These are phyloP conservation scores for Scleromitrula shiraiana DNA, from an alignment of 2,329 filamentous ascomycete species.

Conservation along the genomic window DNA sequence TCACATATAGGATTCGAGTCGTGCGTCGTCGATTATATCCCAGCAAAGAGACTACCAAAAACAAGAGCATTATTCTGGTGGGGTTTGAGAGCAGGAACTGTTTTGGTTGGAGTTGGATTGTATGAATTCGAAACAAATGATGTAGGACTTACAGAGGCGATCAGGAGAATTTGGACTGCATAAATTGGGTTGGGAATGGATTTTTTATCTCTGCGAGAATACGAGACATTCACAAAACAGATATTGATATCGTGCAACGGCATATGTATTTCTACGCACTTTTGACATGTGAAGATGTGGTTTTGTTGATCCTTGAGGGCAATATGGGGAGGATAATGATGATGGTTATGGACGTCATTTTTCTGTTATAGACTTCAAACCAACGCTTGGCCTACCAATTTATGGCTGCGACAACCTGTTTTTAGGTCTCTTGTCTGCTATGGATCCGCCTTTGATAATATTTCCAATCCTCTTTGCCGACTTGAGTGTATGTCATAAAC, in stretches of 20 bases:
- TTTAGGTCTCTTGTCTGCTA: no score
- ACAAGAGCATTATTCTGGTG: slow-evolving; percentile 62
- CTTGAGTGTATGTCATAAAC: no score
- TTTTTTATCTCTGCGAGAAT: slow-evolving; percentile 9
- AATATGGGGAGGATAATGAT: background rate
- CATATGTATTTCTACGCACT: background rate
- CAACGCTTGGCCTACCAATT: no score
- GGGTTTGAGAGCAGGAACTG: slow-evolving; percentile 69
- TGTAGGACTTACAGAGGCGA: slow-evolving; percentile 82
- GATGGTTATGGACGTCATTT: background rate
- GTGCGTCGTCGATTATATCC: slow-evolving; percentile 87
- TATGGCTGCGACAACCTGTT: no score
- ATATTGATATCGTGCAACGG: background rate
- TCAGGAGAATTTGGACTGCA: slow-evolving; percentile 86
- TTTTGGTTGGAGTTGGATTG: slow-evolving; percentile 75
- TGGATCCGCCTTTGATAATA: no score
- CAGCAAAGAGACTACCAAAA: slow-evolving; percentile 59
- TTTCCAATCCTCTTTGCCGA: no score
- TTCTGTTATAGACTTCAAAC: background rate
- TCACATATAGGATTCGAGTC: slow-evolving; percentile 94
- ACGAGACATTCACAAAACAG: slow-evolving; percentile 3
- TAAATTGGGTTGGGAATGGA: slow-evolving; percentile 30
- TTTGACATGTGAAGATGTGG: slow-evolving; percentile 1
- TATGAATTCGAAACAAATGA: slow-evolving; percentile 99
- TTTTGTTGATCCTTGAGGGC: background rate